phyloP scores from a whole-genome alignment of 495 filamentous ascomycete species.

The Talaromyces thailandensis region DNA sequence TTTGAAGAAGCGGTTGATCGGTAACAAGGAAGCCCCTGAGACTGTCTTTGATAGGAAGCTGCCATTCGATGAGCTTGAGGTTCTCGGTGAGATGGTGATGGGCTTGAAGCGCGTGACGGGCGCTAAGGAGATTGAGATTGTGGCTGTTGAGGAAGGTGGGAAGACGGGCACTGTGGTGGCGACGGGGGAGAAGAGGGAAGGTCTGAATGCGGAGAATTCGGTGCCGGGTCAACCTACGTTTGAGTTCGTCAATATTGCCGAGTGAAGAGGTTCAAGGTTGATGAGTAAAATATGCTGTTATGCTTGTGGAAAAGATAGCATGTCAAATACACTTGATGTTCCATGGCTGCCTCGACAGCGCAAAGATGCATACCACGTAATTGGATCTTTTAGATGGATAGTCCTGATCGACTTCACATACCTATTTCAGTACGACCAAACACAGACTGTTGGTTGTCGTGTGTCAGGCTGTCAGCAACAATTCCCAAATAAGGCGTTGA shows the following conservation, averaged over 20 bases:
- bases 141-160: conserved; percentile 61
- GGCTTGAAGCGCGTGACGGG: conserved; percentile 56
- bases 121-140: conserved; percentile 51
- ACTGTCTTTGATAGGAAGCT: conserved; percentile 74
- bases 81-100: conserved; percentile 50
- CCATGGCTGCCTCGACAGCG: too few species aligned
- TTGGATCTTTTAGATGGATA: too few species aligned
- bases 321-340: not conserved
- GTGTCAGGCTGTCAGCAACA: too few species aligned
- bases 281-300: not conserved
- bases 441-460: not conserved
- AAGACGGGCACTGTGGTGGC: conserved; percentile 51
- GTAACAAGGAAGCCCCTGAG: conserved; percentile 42
- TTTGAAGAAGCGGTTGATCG: conserved; percentile 69
- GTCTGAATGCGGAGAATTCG: conserved; percentile 53
- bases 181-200: conserved; percentile 47
- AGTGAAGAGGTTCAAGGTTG: conserved; percentile 11
- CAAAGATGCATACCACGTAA: too few species aligned
- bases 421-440: too few species aligned
- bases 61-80: conserved; percentile 73
- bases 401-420: too few species aligned
- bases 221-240: conserved; percentile 75
- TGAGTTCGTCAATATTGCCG: conserved; percentile 63
- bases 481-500: too few species aligned
- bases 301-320: not conserved